Base-by-base conservation (phyloP, 176 grass and related monocot species). In the Leersia perrieri region DNA sequence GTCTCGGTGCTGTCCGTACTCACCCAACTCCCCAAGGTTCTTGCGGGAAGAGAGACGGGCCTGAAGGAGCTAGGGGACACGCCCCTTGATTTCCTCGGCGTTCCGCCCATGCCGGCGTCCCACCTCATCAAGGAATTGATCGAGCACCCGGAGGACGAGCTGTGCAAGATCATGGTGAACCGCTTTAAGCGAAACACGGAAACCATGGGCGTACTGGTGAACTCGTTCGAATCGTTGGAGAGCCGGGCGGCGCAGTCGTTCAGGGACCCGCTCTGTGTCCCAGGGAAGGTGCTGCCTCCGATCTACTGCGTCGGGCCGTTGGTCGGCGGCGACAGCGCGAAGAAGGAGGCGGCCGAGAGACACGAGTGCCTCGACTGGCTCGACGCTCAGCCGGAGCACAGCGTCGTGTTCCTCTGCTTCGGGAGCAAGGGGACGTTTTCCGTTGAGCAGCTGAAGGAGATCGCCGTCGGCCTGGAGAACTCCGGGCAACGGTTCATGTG, bases 341-440 rank as follows among this genome's bases (percentile, higher is more conserved):
- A 80, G 13, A 79, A 80, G 32, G 81, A 58, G 53, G 62, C 25
- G 26, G 27, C 34, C n/a, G 69, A 62, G 58, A 88, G 71, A 14
- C 31, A 84, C 20, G 76, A 84, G 57, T 84, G 81, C 55, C 27
- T 89, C 32, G 10, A 20, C 18, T 89, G 87, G 87, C 67, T 89
- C 12, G 82, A 89, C 71, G 36, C 25, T 16, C 87, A 89, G 72
- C 87, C 82, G 8, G 63, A 69, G 5, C 64, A 39, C 29, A 76
- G 70, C 57, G 87, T 85, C 16, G 87, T 80, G n/a, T 84, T 89
- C 70, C 81, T 89, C 75, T 89, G 68, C 87, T 89, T 89, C 13
- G 82, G 82, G 36, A 85, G 65, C 74, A 34, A 57, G 38, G 82
- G 82, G 12, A 14, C 33, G 25, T 25, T 88, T 53, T 22, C 57